phyloP scores from a whole-genome alignment of 192 early-diverging fungal species.

The Entomortierella parvispora region DNA sequence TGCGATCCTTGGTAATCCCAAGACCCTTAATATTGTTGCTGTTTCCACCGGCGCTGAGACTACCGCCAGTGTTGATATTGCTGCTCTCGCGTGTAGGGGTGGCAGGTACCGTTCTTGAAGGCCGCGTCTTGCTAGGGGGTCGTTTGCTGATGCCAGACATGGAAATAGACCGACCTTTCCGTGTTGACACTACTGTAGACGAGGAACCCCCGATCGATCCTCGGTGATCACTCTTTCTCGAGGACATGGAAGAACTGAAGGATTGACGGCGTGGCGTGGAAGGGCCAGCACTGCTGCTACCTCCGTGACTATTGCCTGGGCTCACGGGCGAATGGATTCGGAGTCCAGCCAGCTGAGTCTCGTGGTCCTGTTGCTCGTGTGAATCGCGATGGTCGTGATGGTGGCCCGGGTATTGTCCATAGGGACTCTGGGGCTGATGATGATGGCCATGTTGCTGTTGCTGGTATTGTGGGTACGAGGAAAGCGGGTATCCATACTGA shows the following conservation, averaged over 20 bases:
- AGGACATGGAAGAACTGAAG: slow-evolving; percentile 34
- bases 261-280: slow-evolving; percentile 41
- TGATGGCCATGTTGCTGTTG: slow-evolving; percentile 32
- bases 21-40: slow-evolving; percentile 75
- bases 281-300: neutral
- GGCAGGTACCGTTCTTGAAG: slow-evolving; percentile 30
- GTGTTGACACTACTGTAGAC: slow-evolving; percentile 3
- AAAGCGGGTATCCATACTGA: slow-evolving; percentile 18
- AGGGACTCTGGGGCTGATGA: slow-evolving; percentile 7
- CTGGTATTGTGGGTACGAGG: slow-evolving; percentile 30
- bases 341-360: slow-evolving; percentile 33
- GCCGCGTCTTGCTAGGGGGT: slow-evolving; percentile 23
- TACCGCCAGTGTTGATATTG: neutral
- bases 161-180: slow-evolving; percentile 39
- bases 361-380: slow-evolving; percentile 43
- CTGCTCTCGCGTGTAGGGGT: slow-evolving; percentile 3
- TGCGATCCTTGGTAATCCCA: no score
- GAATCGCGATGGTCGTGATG: slow-evolving; percentile 15
- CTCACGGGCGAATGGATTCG: slow-evolving; percentile 42
- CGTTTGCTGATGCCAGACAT: slow-evolving; percentile 46
- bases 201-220: slow-evolving; percentile 6
- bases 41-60: slow-evolving; percentile 38
- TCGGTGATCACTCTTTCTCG: slow-evolving; percentile 27
- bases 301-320: slow-evolving; percentile 6
- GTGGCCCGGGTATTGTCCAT: slow-evolving; percentile 26